Conservation (phyloP, 352 stramenopile genomes). For the Porosira glacialis region DNA sequence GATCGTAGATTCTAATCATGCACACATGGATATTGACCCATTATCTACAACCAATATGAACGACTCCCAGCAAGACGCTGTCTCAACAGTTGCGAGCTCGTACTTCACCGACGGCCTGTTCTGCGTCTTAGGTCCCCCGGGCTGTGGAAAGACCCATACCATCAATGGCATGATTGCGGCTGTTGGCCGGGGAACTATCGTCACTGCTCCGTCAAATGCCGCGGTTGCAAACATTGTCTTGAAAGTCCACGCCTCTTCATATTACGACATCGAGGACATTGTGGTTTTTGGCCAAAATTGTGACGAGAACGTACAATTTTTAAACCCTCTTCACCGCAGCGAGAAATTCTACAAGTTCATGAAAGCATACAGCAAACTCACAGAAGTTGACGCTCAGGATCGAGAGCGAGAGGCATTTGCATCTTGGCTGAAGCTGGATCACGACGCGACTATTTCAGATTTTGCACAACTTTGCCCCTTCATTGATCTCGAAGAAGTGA, state of each 20-base stretch:
- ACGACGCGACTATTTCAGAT: constrained; percentile 14
- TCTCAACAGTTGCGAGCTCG: constrained; percentile 22
- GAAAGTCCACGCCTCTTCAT: constrained; percentile 22
- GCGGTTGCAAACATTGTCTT: constrained; percentile 45
- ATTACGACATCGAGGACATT: constrained; percentile 18
- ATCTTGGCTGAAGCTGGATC: constrained; percentile 29
- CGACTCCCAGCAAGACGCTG: constrained; percentile 32
- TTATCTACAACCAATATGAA: constrained; percentile 20
- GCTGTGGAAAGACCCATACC: constrained; percentile 18
- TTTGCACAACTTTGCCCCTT: constrained; percentile 31
- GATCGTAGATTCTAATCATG: constrained; percentile 11
- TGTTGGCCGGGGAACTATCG: constrained; percentile 24
- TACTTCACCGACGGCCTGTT: constrained; percentile 24
- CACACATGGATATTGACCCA: neutral
- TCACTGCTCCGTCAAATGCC: constrained; percentile 44
- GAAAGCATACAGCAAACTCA: constrained; percentile 16
- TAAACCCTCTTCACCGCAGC: constrained; percentile 35
- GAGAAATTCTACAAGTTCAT: constrained; percentile 32
- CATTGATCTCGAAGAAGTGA: constrained; percentile 22
- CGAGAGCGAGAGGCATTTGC: constrained; percentile 30
- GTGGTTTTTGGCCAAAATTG: constrained; percentile 40
- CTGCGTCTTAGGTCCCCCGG: constrained; percentile 20
- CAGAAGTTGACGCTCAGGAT: constrained; percentile 7
- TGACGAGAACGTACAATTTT: constrained; percentile 37
- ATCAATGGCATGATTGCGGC: constrained; percentile 28